phyloP scores from a whole-genome alignment of 768 basidiomycete species.

The Mycena crocata region DNA sequence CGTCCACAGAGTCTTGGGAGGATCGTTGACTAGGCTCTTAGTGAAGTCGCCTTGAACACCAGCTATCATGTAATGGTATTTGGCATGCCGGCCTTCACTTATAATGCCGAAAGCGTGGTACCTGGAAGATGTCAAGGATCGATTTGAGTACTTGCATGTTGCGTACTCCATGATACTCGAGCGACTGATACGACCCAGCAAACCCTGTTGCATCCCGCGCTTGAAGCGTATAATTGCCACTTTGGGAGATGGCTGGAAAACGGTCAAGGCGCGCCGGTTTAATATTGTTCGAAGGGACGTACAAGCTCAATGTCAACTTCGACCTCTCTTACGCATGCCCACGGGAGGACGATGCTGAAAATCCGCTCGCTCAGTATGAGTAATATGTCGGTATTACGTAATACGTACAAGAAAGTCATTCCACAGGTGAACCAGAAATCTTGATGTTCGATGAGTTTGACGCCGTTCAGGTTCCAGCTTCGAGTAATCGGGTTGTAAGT shows the following conservation, averaged over 20 bases:
- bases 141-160: constrained; percentile 70
- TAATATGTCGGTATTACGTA: constrained; percentile 9
- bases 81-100: constrained; percentile 78
- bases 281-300: constrained; percentile 38
- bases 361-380: neutral
- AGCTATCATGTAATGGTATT: constrained; percentile 85
- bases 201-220: constrained; percentile 87
- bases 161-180: constrained; percentile 82
- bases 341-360: constrained; percentile 74
- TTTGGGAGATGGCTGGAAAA: constrained; percentile 76
- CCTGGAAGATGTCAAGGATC: no score
- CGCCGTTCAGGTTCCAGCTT: constrained; percentile 68
- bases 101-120: no score
- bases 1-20: constrained; percentile 72
- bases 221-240: constrained; percentile 83
- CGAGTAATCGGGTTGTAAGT: constrained; percentile 66
- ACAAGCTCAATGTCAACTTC: constrained; percentile 81
- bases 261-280: constrained; percentile 19
- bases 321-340: constrained; percentile 81
- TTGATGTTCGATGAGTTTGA: constrained; percentile 71
- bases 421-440: constrained; percentile 82
- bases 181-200: constrained; percentile 79
- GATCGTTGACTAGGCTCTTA: constrained; percentile 65
- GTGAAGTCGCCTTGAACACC: constrained; percentile 88
- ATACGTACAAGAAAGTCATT: constrained; percentile 77